Base-by-base conservation (phyloP, 2,329 filamentous ascomycete species). In the Pseudomassariella vexata region DNA sequence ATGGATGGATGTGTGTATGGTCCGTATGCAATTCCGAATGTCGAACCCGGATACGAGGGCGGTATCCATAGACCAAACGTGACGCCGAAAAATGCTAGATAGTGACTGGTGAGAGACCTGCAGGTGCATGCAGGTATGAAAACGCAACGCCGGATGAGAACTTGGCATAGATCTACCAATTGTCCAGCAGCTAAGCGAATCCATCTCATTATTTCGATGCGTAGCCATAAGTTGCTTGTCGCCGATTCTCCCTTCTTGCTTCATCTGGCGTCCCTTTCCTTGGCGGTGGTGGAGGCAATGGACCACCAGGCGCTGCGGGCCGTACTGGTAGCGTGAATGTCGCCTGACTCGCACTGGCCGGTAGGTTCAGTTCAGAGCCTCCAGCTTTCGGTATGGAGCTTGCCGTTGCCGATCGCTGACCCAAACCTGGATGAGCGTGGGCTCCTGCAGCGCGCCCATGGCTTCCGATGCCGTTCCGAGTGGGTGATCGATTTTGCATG, bases 281-380 rank as follows among this genome's bases (percentile, higher is more conserved):
- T 22, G 69, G 68, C 22, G 71, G 76, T n/a, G 76, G 70, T 14
- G 79, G 70, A 29, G 76, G 76, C 19, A 80, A 62, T 7, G 73
- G 66, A 9, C 72, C 74, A 7, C 65, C 71, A 3, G 71, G 70
- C 23, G 79, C 76, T 19, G 70, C 78, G 26, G 73, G 68, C 28
- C 82, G 73, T 36, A 83, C 70, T 1, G 82, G 79, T 29, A 87
- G 62, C 21, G 69, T 73, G 34, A 82, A 80, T 3, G 72, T 75
- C 11, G 64, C 55, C 31, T 59, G 59, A 38, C 59, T 66, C 25
- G 64, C 62, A 43, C 66, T 69, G 33, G 60, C 51, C 33, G 56
- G 36, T 43, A 50, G 46, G 45, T 44, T 56, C 34, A 42, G 47
- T 44, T 47, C 52, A 8, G 55, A 47, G n/a, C 52, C 49, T 10